These are phyloP conservation scores for Porphyrellus cyaneotinctus DNA, from an alignment of 768 basidiomycete genomes.

Conservation along the genomic window DNA sequence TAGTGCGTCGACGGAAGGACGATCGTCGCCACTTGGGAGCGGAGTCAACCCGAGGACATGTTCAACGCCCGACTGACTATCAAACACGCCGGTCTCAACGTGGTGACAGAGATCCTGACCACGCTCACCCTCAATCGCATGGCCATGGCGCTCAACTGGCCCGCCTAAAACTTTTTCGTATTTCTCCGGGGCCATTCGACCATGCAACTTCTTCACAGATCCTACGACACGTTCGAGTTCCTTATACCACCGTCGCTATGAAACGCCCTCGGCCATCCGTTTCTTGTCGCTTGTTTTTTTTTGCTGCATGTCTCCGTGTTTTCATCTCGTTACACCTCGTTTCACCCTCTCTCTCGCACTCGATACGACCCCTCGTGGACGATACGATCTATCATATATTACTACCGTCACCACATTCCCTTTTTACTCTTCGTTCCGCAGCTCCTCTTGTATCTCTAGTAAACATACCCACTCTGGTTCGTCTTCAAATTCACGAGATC, in stretches of 20 bases:
- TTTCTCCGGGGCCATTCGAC: background rate
- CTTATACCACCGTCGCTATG: slow-evolving; percentile 10
- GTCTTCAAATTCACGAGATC: slow-evolving; percentile 84
- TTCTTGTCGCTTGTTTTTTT: background rate
- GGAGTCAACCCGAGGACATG: slow-evolving; percentile 51
- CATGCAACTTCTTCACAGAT: background rate
- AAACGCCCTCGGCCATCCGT: slow-evolving; percentile 14
- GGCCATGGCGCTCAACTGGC: slow-evolving; percentile 58
- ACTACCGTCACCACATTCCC: slow-evolving; percentile 10
- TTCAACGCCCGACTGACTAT: slow-evolving; percentile 60
- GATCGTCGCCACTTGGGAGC: slow-evolving; percentile 65
- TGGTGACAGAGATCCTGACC: slow-evolving; percentile 75
- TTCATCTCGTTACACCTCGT: slow-evolving; percentile 4
- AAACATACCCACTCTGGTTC: slow-evolving; percentile 80
- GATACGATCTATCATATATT: slow-evolving; percentile 11
- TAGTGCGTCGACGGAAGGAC: slow-evolving; percentile 65
- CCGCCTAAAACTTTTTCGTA: background rate
- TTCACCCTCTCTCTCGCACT: background rate
- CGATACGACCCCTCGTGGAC: background rate
- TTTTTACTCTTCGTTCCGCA: slow-evolving; percentile 16
- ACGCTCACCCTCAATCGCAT: slow-evolving; percentile 73
- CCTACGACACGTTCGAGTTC: background rate
- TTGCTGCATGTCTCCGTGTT: slow-evolving; percentile 14
- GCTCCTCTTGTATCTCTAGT: slow-evolving; percentile 45
- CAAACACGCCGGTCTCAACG: slow-evolving; percentile 49